Conservation (phyloP, 2,329 filamentous ascomycete genomes). For the Penicillium verrucosum region DNA sequence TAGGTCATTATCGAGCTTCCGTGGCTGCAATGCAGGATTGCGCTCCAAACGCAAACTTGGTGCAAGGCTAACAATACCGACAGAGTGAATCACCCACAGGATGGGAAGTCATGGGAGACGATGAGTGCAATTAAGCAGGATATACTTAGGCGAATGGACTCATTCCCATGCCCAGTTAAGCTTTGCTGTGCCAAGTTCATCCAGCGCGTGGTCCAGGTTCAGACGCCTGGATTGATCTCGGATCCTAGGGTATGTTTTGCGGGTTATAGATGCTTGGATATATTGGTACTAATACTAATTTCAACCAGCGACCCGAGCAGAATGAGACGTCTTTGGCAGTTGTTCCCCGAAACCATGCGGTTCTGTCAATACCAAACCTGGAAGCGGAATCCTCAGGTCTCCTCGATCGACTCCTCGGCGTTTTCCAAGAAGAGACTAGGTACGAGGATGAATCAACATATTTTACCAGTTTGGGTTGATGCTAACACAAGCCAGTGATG, state of each 20-base stretch:
- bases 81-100: constrained; percentile 83
- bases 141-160: constrained; percentile 86
- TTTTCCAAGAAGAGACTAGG: constrained; percentile 84
- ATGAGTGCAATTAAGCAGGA: constrained; percentile 86
- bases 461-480: background rate
- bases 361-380: constrained; percentile 74
- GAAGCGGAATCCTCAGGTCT: constrained; percentile 92
- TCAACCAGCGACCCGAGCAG: constrained; percentile 61
- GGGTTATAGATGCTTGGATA: background rate
- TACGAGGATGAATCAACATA: constrained; percentile 37
- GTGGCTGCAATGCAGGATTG: background rate
- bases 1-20: constrained; percentile 47
- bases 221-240: constrained; percentile 76
- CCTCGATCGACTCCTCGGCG: constrained; percentile 78
- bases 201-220: constrained; percentile 85
- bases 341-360: constrained; percentile 75
- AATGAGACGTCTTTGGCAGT: constrained; percentile 84
- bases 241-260: constrained; percentile 71
- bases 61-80: constrained; percentile 31
- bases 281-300: constrained; percentile 17
- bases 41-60: background rate
- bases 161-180: constrained; percentile 68
- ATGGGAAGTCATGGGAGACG: constrained; percentile 77
- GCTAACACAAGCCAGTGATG: constrained; percentile 60
- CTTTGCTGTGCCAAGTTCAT: constrained; percentile 98